These are phyloP conservation scores for Aphanomyces euteiches DNA, from an alignment of 352 stramenopile genomes.

Conservation along the genomic window DNA sequence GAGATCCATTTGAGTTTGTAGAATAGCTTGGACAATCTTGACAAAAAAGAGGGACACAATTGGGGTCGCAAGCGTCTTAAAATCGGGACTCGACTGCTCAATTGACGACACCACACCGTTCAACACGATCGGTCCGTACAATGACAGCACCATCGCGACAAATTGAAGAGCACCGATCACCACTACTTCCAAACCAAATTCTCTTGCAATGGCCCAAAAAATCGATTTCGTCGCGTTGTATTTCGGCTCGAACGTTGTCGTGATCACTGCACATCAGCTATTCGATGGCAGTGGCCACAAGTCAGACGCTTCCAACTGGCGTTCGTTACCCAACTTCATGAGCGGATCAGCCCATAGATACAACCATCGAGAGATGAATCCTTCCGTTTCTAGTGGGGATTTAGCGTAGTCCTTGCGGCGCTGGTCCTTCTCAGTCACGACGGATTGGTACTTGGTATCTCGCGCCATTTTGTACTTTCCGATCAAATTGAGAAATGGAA, in stretches of 20 bases:
- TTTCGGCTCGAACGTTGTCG: constrained; percentile 11
- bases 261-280: constrained; percentile 9
- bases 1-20: constrained; percentile 34
- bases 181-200: not conserved
- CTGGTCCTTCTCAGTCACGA: not conserved
- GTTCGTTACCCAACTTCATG: constrained; percentile 25
- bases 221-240: constrained; percentile 20
- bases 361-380: constrained; percentile 1
- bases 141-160: constrained; percentile 7
- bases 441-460: constrained; percentile 20
- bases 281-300: constrained; percentile 21
- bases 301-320: constrained; percentile 18
- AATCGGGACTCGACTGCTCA: constrained; percentile 31
- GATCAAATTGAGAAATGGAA: constrained; percentile 16
- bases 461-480: not conserved
- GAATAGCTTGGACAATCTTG: constrained; percentile 38
- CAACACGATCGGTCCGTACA: constrained; percentile 43
- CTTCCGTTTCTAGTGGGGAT: constrained; percentile 8
- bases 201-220: not conserved
- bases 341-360: constrained; percentile 21
- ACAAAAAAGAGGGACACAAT: constrained; percentile 41
- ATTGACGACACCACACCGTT: constrained; percentile 46
- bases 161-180: constrained; percentile 8
- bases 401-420: constrained; percentile 5
- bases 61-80: constrained; percentile 34